Evolutionary conservation across 2,329 filamentous ascomycete species (phyloP).

Genomic region (Botryosphaeria dothidea): DNA sequence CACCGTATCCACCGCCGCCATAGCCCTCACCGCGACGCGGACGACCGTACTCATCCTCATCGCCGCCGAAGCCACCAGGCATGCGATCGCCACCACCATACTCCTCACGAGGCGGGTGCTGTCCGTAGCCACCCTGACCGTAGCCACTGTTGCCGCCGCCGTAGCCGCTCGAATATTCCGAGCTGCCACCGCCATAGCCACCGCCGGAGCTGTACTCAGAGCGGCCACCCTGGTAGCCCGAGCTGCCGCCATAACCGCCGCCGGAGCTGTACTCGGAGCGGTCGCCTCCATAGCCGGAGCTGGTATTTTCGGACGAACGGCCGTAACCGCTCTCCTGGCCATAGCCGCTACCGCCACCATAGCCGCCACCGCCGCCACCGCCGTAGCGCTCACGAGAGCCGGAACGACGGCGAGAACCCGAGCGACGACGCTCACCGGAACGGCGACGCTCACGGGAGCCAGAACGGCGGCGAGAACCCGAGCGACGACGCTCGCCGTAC

Average conservation of each 20-base stretch:
- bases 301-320: not conserved
- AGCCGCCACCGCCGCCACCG: constrained; percentile 17
- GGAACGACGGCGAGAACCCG: not conserved
- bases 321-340: constrained; percentile 19
- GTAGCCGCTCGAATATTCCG: constrained; percentile 18
- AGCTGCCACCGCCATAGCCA: constrained; percentile 8
- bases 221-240: constrained; percentile 16
- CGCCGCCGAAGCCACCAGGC: constrained; percentile 18
- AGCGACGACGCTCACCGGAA: constrained; percentile 8
- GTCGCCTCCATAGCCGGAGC: constrained; percentile 15
- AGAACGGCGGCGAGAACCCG: not conserved
- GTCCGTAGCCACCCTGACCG: constrained; percentile 21
- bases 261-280: not conserved
- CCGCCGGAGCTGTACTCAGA: constrained; percentile 4
- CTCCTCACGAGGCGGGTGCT: not conserved
- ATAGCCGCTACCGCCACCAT: constrained; percentile 16
- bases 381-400: constrained; percentile 12
- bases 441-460: not conserved
- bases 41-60: constrained; percentile 17
- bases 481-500: not conserved
- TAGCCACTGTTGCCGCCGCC: constrained; percentile 22
- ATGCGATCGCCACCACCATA: not conserved
- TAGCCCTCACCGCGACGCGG: constrained; percentile 10
- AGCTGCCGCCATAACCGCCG: constrained; percentile 16
- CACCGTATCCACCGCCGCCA: not conserved